Evolutionary conservation across 208 protist genomes (phyloP).

Genomic region (Herpetomonas samuelpessoai): DNA sequence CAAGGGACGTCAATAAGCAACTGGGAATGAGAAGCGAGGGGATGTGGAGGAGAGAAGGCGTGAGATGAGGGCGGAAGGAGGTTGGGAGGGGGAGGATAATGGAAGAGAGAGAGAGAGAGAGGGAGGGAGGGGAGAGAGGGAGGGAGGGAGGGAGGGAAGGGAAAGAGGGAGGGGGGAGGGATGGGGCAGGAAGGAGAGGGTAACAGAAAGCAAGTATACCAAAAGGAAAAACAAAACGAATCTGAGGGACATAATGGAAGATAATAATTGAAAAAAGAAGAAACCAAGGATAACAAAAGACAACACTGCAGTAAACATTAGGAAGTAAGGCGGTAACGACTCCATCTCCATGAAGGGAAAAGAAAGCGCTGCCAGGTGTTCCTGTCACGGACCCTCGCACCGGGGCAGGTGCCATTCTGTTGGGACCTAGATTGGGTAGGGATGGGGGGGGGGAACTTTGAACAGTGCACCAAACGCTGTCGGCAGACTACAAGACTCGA

Average conservation of each 20-base stretch:
- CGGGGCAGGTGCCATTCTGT: too few species aligned
- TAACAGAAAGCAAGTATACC: neutral
- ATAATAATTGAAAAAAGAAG: conserved; percentile 16
- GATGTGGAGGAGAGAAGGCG: conserved; percentile 1
- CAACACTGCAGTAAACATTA: neutral
- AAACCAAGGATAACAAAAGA: conserved; percentile 4
- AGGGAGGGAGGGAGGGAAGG: conserved; percentile 2
- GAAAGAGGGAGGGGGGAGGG: neutral
- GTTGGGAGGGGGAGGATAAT: neutral
- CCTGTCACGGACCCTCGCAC: too few species aligned
- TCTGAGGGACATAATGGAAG: conserved; percentile 5
- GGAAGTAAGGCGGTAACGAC: neutral
- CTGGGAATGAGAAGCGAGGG: conserved; percentile 1
- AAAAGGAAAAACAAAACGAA: neutral
- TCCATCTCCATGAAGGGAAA: too few species aligned
- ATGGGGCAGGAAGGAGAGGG: neutral
- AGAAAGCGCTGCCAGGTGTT: too few species aligned
- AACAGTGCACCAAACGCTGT: too few species aligned
- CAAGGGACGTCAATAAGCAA: too few species aligned
- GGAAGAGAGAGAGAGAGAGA: neutral
- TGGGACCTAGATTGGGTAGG: too few species aligned
- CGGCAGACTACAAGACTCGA: too few species aligned
- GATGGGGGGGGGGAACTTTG: too few species aligned
- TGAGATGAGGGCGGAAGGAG: neutral
- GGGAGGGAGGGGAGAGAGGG: neutral